Base-by-base conservation (phyloP, 1,284 basidiomycete species). In the Ganoderma leucocontextum region DNA sequence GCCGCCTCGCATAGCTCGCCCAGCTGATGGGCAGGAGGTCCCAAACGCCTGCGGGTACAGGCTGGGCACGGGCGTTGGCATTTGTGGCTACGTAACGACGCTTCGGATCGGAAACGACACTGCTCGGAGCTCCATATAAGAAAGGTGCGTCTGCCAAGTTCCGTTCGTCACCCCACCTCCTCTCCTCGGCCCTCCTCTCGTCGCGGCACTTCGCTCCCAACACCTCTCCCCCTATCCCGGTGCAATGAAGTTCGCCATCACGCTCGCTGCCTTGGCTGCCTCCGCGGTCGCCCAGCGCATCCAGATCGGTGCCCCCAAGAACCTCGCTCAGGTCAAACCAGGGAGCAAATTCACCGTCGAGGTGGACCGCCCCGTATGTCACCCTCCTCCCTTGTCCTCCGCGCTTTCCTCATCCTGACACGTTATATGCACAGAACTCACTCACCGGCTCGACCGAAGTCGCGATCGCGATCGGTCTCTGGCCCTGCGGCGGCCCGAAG, bases 301-400 rank as follows among this genome's bases (percentile, higher is more conserved):
- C 59, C 22, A 25, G 39, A 84, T 88, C 58, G 77, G 79, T 2
- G 71, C 71, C 6, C 86, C 87, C 1, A 9, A 65, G 0, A 69
- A 76, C 8, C 79, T 81, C 3, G 58, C 79, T 3, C 68, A 73
- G 0, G 75, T 86, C 17, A 58, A 64, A 0, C 75, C 82, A 33
- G 84, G 84, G 13, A 71, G 77, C 4, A 72, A 71, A 25, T 49
- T 86, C 58, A 78, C 74, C 36, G 81, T 88, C 4, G 79, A 84
- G 64, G 73, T 88, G 44, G 80, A 82, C 63, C 79, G 80, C 62
- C 80, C 82, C 1, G 86, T 87, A 72, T 52, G 83, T 79, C 2
- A 19, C 6, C 47, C 39, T 13, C 57, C 19, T 25, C 38, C 38
- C 22, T 6, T 8, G 1, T n/a, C 22, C 12, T 22, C 36, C 8